Conservation (phyloP, 2,329 filamentous ascomycete genomes). For the Claviceps spartinae region DNA sequence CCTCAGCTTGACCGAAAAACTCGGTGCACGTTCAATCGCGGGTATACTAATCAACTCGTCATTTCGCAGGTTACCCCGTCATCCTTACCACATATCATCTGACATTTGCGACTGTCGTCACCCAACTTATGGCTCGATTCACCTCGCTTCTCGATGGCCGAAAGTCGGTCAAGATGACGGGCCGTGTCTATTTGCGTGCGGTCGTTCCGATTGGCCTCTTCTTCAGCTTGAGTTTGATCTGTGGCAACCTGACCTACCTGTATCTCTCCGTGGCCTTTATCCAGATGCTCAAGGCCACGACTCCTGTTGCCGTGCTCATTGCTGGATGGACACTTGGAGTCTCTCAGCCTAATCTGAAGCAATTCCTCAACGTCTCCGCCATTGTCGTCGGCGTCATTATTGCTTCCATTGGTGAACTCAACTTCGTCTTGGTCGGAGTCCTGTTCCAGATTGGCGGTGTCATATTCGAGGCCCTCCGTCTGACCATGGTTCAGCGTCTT, state of each 20-base stretch:
- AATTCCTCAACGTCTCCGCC: slow-evolving; percentile 82
- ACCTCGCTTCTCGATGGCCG: slow-evolving; percentile 84
- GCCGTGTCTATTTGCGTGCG: slow-evolving; percentile 78
- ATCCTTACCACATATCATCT: slow-evolving; percentile 95
- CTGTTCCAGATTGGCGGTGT: slow-evolving; percentile 68
- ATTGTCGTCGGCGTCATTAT: slow-evolving; percentile 93
- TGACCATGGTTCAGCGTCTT: slow-evolving; percentile 74
- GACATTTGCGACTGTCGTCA: slow-evolving; percentile 84
- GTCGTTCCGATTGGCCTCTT: slow-evolving; percentile 92
- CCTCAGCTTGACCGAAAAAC: not conserved
- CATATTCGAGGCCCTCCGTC: slow-evolving; percentile 66
- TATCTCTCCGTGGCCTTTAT: slow-evolving; percentile 95
- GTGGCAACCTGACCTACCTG: slow-evolving; percentile 88
- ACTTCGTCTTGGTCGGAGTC: slow-evolving; percentile 73
- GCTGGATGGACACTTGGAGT: slow-evolving; percentile 82
- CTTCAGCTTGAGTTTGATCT: slow-evolving; percentile 93
- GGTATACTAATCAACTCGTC: not conserved
- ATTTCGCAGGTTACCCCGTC: slow-evolving; percentile 48
- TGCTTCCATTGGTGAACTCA: slow-evolving; percentile 89
- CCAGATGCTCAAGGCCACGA: slow-evolving; percentile 98
- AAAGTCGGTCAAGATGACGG: slow-evolving; percentile 95
- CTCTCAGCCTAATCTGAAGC: slow-evolving; percentile 69
- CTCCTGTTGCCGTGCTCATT: slow-evolving; percentile 81
- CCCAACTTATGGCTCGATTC: slow-evolving; percentile 81
- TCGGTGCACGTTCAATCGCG: not conserved